Percentiles rank a stretch among this genome's conserved stretches.
These are phyloP conservation scores for Cryptosporidium xiaoi DNA, from an alignment of 169 alveolate species.

Conservation along the genomic window DNA sequence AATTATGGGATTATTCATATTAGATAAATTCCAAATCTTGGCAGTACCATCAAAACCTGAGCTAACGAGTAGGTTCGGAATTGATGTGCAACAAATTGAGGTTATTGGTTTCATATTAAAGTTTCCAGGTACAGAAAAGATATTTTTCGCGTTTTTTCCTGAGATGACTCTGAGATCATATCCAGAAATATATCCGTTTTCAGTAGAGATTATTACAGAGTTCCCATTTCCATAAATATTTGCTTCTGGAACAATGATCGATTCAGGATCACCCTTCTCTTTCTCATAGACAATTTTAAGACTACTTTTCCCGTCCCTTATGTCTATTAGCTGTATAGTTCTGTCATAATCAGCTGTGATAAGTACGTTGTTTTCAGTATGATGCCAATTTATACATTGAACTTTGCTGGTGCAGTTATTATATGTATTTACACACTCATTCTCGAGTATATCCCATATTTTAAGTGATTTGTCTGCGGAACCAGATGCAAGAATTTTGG, in stretches of 20 bases:
- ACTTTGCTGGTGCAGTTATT: conserved; percentile 85
- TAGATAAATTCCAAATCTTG: conserved; percentile 44
- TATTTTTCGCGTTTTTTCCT: background rate
- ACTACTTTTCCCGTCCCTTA: conserved; percentile 17
- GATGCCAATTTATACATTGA: conserved; percentile 77
- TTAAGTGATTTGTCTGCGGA: conserved; percentile 90
- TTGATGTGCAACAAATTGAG: conserved; percentile 32
- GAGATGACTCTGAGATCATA: conserved; percentile 39
- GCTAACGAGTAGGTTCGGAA: conserved; percentile 53
- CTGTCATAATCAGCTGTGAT: conserved; percentile 62
- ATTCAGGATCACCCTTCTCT: conserved; percentile 66
- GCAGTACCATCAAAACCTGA: conserved; percentile 45
- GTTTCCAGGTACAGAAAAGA: conserved; percentile 24
- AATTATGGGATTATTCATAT: conserved; percentile 16
- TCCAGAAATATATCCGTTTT: conserved; percentile 52
- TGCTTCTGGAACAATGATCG: conserved; percentile 12
- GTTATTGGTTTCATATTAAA: conserved; percentile 47
- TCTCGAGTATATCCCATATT: conserved; percentile 91
- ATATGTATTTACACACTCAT: conserved; percentile 86
- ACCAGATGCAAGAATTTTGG: conserved; percentile 85
- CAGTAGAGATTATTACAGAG: conserved; percentile 35
- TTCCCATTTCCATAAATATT: conserved; percentile 30
- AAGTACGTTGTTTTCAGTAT: conserved; percentile 65
- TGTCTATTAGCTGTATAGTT: conserved; percentile 28
- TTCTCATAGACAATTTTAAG: conserved; percentile 9